Evolutionary conservation across 352 stramenopile genomes (phyloP).

Genomic region (Elongisporangium senticosum): DNA sequence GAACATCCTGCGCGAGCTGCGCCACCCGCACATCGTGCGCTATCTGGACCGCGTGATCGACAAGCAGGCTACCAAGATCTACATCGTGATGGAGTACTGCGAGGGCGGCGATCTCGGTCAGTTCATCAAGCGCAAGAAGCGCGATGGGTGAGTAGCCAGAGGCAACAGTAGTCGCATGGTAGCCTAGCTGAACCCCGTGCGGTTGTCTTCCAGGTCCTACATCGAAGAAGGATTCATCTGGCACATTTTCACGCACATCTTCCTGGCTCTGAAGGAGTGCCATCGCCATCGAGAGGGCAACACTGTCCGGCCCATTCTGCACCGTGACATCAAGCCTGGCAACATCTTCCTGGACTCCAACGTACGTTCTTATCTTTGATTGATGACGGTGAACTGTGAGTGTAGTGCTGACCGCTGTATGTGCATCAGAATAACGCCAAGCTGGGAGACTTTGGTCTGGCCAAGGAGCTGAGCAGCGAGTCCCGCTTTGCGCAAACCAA

Average conservation of each 20-base stretch:
- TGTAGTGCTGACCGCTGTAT: constrained; percentile 4
- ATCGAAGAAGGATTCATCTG: constrained; percentile 93
- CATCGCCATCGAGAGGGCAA: constrained; percentile 85
- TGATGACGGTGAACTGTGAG: constrained; percentile 8
- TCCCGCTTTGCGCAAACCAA: constrained; percentile 89
- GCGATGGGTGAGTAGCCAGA: constrained; percentile 54
- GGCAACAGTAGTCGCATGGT: not conserved
- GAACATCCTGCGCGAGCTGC: constrained; percentile 91
- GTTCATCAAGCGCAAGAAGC: constrained; percentile 89
- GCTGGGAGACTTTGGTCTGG: constrained; percentile 88
- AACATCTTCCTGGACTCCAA: constrained; percentile 91
- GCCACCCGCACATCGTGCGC: constrained; percentile 90
- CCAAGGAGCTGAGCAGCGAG: constrained; percentile 88
- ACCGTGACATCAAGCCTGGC: constrained; percentile 90
- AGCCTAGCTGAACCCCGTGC: not conserved
- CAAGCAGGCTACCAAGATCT: constrained; percentile 89
- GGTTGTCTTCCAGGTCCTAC: constrained; percentile 44
- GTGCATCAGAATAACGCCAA: constrained; percentile 83
- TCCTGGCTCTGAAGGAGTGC: constrained; percentile 88
- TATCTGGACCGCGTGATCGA: constrained; percentile 94
- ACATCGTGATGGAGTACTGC: constrained; percentile 95
- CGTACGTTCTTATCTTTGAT: constrained; percentile 27
- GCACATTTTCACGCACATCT: constrained; percentile 91
- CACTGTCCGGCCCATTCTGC: constrained; percentile 75
- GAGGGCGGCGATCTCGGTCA: constrained; percentile 86